phyloP scores from a whole-genome alignment of 2,329 filamentous ascomycete genomes.

The Fusarium tuaranense region DNA sequence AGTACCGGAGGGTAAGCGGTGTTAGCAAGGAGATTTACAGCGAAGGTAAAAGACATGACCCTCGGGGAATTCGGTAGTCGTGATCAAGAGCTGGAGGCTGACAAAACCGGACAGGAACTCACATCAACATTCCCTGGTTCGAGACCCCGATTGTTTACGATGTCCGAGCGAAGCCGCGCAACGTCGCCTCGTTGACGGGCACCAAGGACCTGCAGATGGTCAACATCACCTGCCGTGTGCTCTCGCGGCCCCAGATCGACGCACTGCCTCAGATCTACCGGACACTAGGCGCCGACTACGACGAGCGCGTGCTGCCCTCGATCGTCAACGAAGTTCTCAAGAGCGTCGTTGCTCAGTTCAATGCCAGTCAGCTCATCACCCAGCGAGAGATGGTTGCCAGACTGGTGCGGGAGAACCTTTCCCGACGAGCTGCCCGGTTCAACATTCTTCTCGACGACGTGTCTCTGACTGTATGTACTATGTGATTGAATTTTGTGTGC shows the following conservation, averaged over 20 bases:
- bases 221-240: slow-evolving; percentile 99
- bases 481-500: too few species aligned
- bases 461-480: slow-evolving; percentile 82
- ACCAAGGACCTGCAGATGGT: slow-evolving; percentile 99
- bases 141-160: slow-evolving; percentile 98
- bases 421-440: slow-evolving; percentile 90
- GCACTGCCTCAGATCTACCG: slow-evolving; percentile 97
- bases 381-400: slow-evolving; percentile 97
- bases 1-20: slow-evolving; percentile 92
- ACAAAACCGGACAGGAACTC: slow-evolving; percentile 74
- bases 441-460: slow-evolving; percentile 99
- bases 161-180: slow-evolving; percentile 96
- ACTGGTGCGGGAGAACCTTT: slow-evolving; percentile 92
- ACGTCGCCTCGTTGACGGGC: slow-evolving; percentile 95
- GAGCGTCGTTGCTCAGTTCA: slow-evolving; percentile 99
- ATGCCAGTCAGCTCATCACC: slow-evolving; percentile 97
- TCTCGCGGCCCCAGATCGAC: slow-evolving; percentile 88
- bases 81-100: slow-evolving; percentile 28
- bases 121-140: slow-evolving; percentile 95
- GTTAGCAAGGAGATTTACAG: slow-evolving; percentile 96
- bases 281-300: slow-evolving; percentile 94
- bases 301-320: slow-evolving; percentile 94
- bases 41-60: slow-evolving; percentile 74
- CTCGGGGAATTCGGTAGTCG: slow-evolving; percentile 28
- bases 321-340: slow-evolving; percentile 99